Base-by-base conservation (phyloP, 2,329 filamentous ascomycete species). In the Pleoardoris graminearum region DNA sequence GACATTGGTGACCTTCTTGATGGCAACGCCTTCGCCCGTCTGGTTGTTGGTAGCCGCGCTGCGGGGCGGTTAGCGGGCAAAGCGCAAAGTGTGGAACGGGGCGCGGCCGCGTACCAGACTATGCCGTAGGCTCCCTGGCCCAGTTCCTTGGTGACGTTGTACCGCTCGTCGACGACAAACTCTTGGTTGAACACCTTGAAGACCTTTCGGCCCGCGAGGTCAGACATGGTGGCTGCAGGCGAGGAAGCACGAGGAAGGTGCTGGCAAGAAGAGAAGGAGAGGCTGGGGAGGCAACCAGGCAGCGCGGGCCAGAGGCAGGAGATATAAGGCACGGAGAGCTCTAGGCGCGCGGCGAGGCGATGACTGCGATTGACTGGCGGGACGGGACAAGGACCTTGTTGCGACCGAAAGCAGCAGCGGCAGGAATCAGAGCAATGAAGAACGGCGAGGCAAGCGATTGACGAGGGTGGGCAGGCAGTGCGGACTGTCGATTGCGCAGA, bases 1-100 rank as follows among this genome's bases (percentile, higher is more conserved):
- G 68, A 99, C 93, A 89, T 99, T 99, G 80, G 94, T 99, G 74
- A 99, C 91, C 79, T 99, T 99, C 79, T 99, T 99, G 82, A 99
- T 94, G 68, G 94, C 94, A 58, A 99, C 92, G 35, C 93, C 92
- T 74, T 99, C 94, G 69, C 86, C 88, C 27, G 89, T 95, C 75
- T 91, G 86, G 72, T 86, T 87, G 81, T 97, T 97, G 62, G 91
- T 90, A 50, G 94, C 94, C 55, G 94, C 93, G 76, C 92, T 96
- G 73, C 59, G 58, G 54, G 59, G 36, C 3, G 57, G 51, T 69
- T 56, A 69, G 58, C 57, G 49, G 51, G 37, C 42, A 25, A 23
- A 32, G 22, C 46, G 47, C 33, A 36, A 6, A 16, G 33, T 17
- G 12, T 7, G 46, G 23, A 33, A 48, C 16, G 35, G 44, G 4